Conservation (phyloP, 257 asterid genomes). For the Solanum chiquidenum region DNA sequence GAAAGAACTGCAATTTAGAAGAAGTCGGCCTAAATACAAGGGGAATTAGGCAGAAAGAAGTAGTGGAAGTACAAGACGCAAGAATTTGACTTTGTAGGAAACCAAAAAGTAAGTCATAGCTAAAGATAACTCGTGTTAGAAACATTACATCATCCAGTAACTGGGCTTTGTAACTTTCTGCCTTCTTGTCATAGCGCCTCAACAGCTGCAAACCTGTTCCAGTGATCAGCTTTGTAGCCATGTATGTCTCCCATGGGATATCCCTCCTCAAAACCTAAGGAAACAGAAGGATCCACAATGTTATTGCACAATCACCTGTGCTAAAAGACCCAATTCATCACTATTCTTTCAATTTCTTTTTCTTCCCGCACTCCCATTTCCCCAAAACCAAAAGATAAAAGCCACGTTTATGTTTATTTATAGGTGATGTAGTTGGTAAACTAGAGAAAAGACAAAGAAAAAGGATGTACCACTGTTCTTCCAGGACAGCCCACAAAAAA, state of each 20-base stretch:
- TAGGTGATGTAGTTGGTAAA: not conserved
- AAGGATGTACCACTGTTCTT: not conserved
- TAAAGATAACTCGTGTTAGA: not conserved
- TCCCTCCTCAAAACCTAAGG: constrained; percentile 70
- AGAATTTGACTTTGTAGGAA: not conserved
- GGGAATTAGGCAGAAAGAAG: not conserved
- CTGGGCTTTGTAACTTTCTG: constrained; percentile 67
- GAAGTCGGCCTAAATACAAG: not conserved
- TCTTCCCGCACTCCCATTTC: not conserved
- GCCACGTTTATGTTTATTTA: not conserved
- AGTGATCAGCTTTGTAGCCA: constrained; percentile 76
- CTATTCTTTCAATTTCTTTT: not conserved
- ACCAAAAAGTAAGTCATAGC: not conserved
- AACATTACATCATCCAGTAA: constrained; percentile 67
- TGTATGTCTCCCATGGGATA: constrained; percentile 95
- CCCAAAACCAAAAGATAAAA: not conserved
- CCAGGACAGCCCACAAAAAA: not conserved
- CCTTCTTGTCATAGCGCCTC: constrained; percentile 83
- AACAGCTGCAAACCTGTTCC: constrained; percentile 88
- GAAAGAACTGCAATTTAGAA: not conserved
- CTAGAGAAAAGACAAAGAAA: not conserved
- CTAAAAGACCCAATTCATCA: not conserved
- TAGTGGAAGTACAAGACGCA: not conserved
- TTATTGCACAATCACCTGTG: not conserved
- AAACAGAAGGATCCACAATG: not conserved